Conservation (phyloP, 441 rosid genomes). For the Dalechampia spathulata region DNA sequence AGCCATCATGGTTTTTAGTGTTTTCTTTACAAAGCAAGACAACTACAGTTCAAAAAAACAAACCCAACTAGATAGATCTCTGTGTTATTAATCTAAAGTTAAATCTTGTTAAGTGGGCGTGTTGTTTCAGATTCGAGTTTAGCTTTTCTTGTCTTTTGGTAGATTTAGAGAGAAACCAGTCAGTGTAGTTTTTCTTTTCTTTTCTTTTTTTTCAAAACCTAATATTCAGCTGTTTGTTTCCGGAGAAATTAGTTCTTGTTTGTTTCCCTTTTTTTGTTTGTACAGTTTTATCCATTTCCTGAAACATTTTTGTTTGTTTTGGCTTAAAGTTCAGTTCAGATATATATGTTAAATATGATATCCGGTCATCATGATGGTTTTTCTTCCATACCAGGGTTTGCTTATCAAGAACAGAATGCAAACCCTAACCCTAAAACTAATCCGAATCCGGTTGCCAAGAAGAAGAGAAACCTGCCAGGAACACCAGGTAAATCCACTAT, state of each 20-base stretch:
- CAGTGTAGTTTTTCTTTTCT: slow-evolving; percentile 2
- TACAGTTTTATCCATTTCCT: slow-evolving; percentile 24
- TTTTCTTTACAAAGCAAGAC: slow-evolving; percentile 37
- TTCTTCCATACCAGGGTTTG: slow-evolving; percentile 35
- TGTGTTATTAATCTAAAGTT: no score
- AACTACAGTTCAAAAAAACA: no score
- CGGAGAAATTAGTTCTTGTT: slow-evolving; percentile 21
- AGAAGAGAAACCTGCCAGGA: slow-evolving; percentile 63
- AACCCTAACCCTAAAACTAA: slow-evolving; percentile 41
- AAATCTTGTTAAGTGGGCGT: no score
- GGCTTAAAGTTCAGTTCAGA: not conserved
- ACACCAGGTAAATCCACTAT: slow-evolving; percentile 45
- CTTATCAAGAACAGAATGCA: slow-evolving; percentile 32
- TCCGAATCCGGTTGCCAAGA: slow-evolving; percentile 31
- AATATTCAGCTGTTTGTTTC: slow-evolving; percentile 46
- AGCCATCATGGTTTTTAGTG: slow-evolving; percentile 32
- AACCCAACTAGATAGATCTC: slow-evolving; percentile 27
- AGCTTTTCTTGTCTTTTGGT: slow-evolving; percentile 63
- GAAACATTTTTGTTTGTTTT: slow-evolving; percentile 14
- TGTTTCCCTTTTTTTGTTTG: slow-evolving; percentile 16
- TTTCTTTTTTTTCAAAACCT: slow-evolving; percentile 28
- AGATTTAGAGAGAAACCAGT: slow-evolving; percentile 33
- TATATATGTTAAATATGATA: slow-evolving; percentile 38
- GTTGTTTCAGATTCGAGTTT: slow-evolving; percentile 34
- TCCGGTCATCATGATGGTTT: slow-evolving; percentile 56